phyloP scores from a whole-genome alignment of 257 asterid species.

The Nemophila menziesii region DNA sequence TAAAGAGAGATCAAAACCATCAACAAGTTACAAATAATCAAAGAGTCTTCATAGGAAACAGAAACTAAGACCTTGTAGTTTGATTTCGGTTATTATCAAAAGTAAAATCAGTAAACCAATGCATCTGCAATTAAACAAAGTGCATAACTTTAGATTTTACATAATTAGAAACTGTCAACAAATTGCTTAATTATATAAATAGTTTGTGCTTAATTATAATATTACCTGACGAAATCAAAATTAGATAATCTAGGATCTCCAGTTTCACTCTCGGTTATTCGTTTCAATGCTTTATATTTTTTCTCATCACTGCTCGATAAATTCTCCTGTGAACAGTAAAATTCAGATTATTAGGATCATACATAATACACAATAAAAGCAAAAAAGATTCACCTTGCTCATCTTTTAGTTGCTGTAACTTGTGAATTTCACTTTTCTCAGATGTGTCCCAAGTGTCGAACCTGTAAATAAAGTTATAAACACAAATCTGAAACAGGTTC shows the following conservation, averaged over 20 bases:
- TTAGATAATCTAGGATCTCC: constrained; percentile 97
- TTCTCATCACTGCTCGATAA: constrained; percentile 97
- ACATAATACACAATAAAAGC: neutral
- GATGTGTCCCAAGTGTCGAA: constrained; percentile 97
- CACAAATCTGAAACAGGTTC: too few relatives aligned
- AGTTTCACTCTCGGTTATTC: constrained; percentile 98
- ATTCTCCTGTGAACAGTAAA: constrained; percentile 80
- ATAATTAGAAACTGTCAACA: too few relatives aligned
- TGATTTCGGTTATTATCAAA: too few relatives aligned
- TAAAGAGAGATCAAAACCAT: too few relatives aligned
- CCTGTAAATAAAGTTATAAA: constrained; percentile 59
- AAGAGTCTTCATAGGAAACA: too few relatives aligned
- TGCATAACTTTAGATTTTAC: too few relatives aligned
- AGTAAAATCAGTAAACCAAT: too few relatives aligned
- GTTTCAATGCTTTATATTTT: constrained; percentile 78
- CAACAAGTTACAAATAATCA: too few relatives aligned
- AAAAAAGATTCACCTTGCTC: constrained; percentile 57
- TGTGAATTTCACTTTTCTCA: constrained; percentile 95
- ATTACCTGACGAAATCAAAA: constrained; percentile 93
- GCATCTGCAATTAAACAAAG: too few relatives aligned
- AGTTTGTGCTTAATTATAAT: too few relatives aligned
- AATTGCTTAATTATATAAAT: too few relatives aligned
- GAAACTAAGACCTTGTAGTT: too few relatives aligned
- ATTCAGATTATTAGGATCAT: neutral
- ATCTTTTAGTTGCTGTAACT: constrained; percentile 94